Conservation (phyloP, 2,329 filamentous ascomycete species). For the Emydomyces testavorans region DNA sequence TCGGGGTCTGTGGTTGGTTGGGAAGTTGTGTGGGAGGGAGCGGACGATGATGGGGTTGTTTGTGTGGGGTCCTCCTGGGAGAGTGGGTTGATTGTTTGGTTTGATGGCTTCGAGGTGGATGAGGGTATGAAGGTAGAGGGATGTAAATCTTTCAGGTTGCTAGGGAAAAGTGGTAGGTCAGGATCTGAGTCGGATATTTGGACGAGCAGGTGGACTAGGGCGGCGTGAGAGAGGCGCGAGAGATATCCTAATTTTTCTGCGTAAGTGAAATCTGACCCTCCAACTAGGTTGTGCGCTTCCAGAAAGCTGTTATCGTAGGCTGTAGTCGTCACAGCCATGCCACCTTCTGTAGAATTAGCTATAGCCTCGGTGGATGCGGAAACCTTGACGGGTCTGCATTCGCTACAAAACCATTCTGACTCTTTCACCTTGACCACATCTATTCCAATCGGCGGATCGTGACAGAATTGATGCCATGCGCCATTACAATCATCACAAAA, state of each 20-base stretch:
- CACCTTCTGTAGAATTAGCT: not conserved
- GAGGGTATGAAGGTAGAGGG: slow-evolving; percentile 9
- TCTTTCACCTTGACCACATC: slow-evolving; percentile 55
- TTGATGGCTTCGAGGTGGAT: not conserved
- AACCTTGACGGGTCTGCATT: slow-evolving; percentile 39
- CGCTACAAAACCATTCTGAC: slow-evolving; percentile 59
- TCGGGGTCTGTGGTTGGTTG: not conserved
- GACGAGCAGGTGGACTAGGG: slow-evolving; percentile 55
- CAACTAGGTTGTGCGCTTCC: slow-evolving; percentile 21
- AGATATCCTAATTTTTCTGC: slow-evolving; percentile 53
- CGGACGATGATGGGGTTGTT: not conserved
- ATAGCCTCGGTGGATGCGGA: not conserved
- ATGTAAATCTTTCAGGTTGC: slow-evolving; percentile 22
- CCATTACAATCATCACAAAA: slow-evolving; percentile 74
- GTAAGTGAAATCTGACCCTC: slow-evolving; percentile 22
- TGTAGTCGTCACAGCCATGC: slow-evolving; percentile 16
- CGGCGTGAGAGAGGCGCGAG: slow-evolving; percentile 46
- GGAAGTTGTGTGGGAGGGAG: slow-evolving; percentile 8
- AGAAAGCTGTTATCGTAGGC: slow-evolving; percentile 19
- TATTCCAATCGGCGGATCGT: slow-evolving; percentile 61
- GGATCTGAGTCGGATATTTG: slow-evolving; percentile 51
- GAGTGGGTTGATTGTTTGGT: not conserved
- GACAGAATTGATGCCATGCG: slow-evolving; percentile 72
- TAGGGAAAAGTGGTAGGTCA: slow-evolving; percentile 53
- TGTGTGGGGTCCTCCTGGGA: not conserved